Evolutionary conservation across 78 protist genomes (phyloP).

Genomic region (Mastigamoeba balamuthi): DNA sequence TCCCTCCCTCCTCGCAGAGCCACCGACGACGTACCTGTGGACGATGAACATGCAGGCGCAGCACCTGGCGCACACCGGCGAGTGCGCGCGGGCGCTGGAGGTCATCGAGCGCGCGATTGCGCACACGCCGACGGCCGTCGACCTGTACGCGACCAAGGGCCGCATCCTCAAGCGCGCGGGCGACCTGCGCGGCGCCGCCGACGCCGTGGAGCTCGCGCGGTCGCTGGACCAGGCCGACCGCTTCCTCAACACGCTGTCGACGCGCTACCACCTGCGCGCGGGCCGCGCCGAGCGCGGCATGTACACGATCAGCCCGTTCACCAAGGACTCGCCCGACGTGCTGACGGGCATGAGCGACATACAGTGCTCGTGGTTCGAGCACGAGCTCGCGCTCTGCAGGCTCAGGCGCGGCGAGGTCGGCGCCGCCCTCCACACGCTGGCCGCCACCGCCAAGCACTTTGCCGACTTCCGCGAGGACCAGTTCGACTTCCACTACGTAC

Average conservation of each 20-base stretch:
- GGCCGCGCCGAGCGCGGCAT: slow-evolving; percentile 13
- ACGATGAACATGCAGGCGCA: slow-evolving; percentile 7
- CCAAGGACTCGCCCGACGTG: neutral
- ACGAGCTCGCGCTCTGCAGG: slow-evolving; percentile 35
- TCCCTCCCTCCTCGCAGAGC: no score
- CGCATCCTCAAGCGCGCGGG: slow-evolving; percentile 48
- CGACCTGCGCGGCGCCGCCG: slow-evolving; percentile 23
- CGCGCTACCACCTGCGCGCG: slow-evolving; percentile 28
- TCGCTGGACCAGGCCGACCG: slow-evolving; percentile 74
- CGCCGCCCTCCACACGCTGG: neutral
- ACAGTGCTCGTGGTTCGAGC: slow-evolving; percentile 67
- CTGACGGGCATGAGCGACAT: slow-evolving; percentile 16
- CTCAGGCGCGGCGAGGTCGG: slow-evolving; percentile 22
- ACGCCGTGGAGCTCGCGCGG: slow-evolving; percentile 34
- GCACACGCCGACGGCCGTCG: slow-evolving; percentile 70
- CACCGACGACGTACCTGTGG: slow-evolving; percentile 41
- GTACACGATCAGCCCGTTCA: slow-evolving; percentile 23
- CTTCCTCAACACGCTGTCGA: slow-evolving; percentile 47
- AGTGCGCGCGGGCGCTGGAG: slow-evolving; percentile 9
- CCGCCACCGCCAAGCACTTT: slow-evolving; percentile 23
- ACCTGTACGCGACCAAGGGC: slow-evolving; percentile 45
- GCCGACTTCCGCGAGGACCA: slow-evolving; percentile 65
- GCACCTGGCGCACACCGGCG: slow-evolving; percentile 10
- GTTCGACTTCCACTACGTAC: slow-evolving; percentile 80
- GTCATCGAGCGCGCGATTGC: slow-evolving; percentile 4